phyloP scores from a whole-genome alignment of 2,329 filamentous ascomycete species.

The Ascosphaera aggregata region DNA sequence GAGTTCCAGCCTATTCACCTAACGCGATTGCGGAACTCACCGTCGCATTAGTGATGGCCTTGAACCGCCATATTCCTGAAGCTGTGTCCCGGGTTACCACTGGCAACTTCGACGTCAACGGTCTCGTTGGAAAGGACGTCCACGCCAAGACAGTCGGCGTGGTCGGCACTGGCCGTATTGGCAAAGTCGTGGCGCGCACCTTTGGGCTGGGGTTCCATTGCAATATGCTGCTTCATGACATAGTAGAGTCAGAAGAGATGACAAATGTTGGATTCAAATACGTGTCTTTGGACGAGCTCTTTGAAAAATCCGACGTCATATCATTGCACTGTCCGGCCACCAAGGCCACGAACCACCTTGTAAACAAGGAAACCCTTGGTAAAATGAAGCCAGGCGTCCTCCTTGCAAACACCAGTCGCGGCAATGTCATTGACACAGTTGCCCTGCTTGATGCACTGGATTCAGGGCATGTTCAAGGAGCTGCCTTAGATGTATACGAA shows the following conservation, averaged over 20 bases:
- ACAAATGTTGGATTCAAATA: slow-evolving; percentile 25
- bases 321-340: slow-evolving; percentile 44
- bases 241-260: slow-evolving; percentile 28
- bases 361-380: slow-evolving; percentile 29
- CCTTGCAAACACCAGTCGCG: slow-evolving; percentile 45
- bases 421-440: slow-evolving; percentile 36
- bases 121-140: slow-evolving; percentile 33
- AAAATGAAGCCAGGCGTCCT: slow-evolving; percentile 36
- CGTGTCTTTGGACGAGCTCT: slow-evolving; percentile 28
- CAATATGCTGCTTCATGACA: slow-evolving; percentile 36
- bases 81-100: slow-evolving; percentile 46
- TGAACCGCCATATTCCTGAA: slow-evolving; percentile 44
- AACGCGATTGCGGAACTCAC: slow-evolving; percentile 48
- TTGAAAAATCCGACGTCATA: slow-evolving; percentile 35
- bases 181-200: slow-evolving; percentile 36
- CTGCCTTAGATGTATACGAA: slow-evolving; percentile 47
- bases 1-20: slow-evolving; percentile 44
- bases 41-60: slow-evolving; percentile 41
- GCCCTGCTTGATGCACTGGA: slow-evolving; percentile 39
- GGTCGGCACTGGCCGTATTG: slow-evolving; percentile 41
- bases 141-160: slow-evolving; percentile 43
- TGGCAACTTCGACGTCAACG: slow-evolving; percentile 43
- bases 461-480: slow-evolving; percentile 31
- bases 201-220: slow-evolving; percentile 40
- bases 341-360: slow-evolving; percentile 34